Percentiles rank a stretch among this genome's conserved stretches.
phyloP scores from a whole-genome alignment of 1,139 yeast species.

The Candida buenavistaensis region DNA sequence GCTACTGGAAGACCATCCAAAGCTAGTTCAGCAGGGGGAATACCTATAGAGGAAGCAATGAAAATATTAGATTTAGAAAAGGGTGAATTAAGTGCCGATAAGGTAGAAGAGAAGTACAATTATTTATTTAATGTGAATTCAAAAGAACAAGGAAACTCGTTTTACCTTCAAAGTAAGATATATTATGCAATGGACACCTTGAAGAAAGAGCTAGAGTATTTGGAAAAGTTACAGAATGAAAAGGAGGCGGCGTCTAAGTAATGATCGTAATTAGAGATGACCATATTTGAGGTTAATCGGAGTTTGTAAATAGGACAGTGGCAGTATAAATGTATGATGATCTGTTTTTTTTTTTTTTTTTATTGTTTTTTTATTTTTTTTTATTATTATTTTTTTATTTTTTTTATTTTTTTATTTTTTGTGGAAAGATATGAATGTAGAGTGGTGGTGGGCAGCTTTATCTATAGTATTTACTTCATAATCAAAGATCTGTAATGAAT shows the following conservation, averaged over 20 bases:
- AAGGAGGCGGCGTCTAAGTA: conserved; percentile 15
- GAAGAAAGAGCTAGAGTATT: conserved; percentile 46
- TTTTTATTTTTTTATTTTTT: too few species aligned
- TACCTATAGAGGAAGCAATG: conserved; percentile 84
- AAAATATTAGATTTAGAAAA: conserved; percentile 82
- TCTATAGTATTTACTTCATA: too few species aligned
- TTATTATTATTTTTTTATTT: too few species aligned
- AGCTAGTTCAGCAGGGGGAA: conserved; percentile 63
- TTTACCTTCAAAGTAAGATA: conserved; percentile 88
- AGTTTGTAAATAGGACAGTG: too few species aligned
- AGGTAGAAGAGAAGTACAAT: conserved; percentile 72
- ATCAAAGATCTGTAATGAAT: too few species aligned
- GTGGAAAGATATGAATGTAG: too few species aligned
- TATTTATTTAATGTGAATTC: conserved; percentile 86
- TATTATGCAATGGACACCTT: conserved; percentile 62
- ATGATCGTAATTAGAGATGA: background rate
- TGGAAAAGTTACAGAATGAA: conserved; percentile 34
- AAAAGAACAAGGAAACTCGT: conserved; percentile 91
- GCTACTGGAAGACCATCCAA: conserved; percentile 53
- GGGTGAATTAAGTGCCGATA: conserved; percentile 54
- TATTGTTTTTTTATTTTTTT: too few species aligned
- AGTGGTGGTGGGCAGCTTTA: too few species aligned
- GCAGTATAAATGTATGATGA: too few species aligned
- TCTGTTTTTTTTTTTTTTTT: too few species aligned
- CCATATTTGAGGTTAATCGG: background rate